Conservation (phyloP, 192 early-diverging fungal species). For the Glomus cerebriforme region DNA sequence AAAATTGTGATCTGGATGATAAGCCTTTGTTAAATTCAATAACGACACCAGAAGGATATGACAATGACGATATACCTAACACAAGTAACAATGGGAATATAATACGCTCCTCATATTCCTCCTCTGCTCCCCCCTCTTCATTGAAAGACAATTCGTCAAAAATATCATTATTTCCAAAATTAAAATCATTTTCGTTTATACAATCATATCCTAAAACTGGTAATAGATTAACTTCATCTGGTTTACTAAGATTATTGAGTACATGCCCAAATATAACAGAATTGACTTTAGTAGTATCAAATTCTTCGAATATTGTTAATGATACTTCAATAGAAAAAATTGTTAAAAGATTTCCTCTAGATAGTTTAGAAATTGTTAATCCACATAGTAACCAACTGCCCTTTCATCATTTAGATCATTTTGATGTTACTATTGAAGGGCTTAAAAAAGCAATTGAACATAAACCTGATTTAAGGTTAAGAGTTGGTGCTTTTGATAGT, state of each 20-base stretch:
- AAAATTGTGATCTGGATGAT: conserved; percentile 9
- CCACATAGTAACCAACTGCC: neutral
- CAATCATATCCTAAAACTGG: neutral
- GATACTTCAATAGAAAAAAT: conserved; percentile 3
- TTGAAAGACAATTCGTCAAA: neutral
- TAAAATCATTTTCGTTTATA: conserved; percentile 1
- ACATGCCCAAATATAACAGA: neutral
- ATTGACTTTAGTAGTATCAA: neutral
- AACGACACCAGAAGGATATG: neutral
- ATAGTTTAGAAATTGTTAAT: neutral
- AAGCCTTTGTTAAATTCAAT: neutral
- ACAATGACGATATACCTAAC: neutral
- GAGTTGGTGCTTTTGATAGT: conserved; percentile 5
- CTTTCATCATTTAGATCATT: conserved; percentile 1
- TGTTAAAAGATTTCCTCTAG: neutral
- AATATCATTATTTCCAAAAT: neutral
- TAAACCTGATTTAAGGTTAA: neutral
- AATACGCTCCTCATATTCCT: neutral
- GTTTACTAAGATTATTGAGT: conserved; percentile 1
- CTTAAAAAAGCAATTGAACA: neutral
- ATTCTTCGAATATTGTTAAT: neutral
- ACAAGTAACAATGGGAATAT: neutral
- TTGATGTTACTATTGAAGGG: conserved; percentile 5
- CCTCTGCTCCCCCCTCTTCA: neutral
- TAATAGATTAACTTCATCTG: neutral